Conservation (phyloP, 2,329 filamentous ascomycete genomes). For the Diaporthe batatas region DNA sequence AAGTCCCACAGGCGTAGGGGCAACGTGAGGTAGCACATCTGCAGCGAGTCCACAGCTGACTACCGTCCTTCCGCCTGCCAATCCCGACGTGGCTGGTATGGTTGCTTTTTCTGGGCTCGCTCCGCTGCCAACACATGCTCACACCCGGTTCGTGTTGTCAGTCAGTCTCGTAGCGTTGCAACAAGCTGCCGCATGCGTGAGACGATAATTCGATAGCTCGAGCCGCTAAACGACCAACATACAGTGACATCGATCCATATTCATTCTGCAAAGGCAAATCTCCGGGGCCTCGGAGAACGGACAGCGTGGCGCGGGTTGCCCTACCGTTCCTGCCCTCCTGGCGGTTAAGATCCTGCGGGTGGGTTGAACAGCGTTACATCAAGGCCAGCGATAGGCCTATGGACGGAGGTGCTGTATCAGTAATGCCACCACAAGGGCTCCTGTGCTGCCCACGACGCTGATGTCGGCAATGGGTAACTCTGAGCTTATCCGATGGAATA, state of each 20-base stretch:
- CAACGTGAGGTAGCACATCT: not conserved
- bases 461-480: not conserved
- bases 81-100: conserved; percentile 36
- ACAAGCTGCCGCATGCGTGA: conserved; percentile 32
- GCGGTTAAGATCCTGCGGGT: conserved; percentile 29
- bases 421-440: not conserved
- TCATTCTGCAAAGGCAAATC: conserved; percentile 15
- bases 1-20: not conserved
- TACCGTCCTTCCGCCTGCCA: conserved; percentile 12
- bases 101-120: conserved; percentile 28
- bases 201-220: conserved; percentile 39
- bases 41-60: conserved; percentile 26
- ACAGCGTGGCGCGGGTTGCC: conserved; percentile 34
- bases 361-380: conserved; percentile 31
- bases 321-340: conserved; percentile 35
- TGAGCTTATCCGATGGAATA: conserved; percentile 17
- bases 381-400: conserved; percentile 6
- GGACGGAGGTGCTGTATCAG: conserved; percentile 13
- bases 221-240: conserved; percentile 40
- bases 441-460: not conserved
- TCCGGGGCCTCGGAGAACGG: conserved; percentile 22
- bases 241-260: conserved; percentile 27
- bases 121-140: conserved; percentile 30
- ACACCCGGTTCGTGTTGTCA: conserved; percentile 33
- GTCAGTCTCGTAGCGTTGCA: conserved; percentile 33